Conservation (phyloP, 208 protist genomes). For the Trypanosoma melophagium region DNA sequence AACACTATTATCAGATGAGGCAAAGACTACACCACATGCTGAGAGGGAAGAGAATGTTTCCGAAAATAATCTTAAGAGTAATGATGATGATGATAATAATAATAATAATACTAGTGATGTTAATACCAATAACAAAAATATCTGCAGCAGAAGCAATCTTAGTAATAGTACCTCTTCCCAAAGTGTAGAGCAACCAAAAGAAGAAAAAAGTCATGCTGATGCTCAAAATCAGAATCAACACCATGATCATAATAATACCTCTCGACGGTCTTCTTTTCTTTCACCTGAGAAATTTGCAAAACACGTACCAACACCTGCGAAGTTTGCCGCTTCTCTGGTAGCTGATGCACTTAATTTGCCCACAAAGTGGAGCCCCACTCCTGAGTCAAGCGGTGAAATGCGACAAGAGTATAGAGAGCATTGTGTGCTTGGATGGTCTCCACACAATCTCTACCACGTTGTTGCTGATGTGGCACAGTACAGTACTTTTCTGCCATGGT, state of each 20-base stretch:
- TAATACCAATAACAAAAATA: too few relatives aligned
- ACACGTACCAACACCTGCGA: constrained; percentile 7
- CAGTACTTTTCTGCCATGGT: constrained; percentile 79
- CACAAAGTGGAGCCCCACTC: neutral
- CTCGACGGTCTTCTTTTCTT: constrained; percentile 6
- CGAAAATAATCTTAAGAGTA: neutral
- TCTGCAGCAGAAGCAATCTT: too few relatives aligned
- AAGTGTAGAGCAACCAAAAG: too few relatives aligned
- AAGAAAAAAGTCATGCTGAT: too few relatives aligned
- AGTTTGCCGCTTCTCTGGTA: constrained; percentile 16
- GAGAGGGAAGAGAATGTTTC: neutral
- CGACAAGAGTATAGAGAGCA: constrained; percentile 71
- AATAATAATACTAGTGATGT: neutral
- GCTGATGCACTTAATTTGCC: constrained; percentile 7
- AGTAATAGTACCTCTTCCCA: too few relatives aligned
- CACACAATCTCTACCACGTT: constrained; percentile 60
- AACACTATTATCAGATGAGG: neutral
- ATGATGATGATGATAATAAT: constrained; percentile 1
- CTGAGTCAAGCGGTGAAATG: constrained; percentile 16
- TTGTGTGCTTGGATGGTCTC: constrained; percentile 78
- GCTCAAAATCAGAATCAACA: too few relatives aligned
- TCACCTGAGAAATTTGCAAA: constrained; percentile 6
- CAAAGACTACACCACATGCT: neutral
- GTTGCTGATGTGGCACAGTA: constrained; percentile 80
- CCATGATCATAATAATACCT: neutral